Conservation (phyloP, 768 basidiomycete genomes). For the Kwoniella sp. region DNA sequence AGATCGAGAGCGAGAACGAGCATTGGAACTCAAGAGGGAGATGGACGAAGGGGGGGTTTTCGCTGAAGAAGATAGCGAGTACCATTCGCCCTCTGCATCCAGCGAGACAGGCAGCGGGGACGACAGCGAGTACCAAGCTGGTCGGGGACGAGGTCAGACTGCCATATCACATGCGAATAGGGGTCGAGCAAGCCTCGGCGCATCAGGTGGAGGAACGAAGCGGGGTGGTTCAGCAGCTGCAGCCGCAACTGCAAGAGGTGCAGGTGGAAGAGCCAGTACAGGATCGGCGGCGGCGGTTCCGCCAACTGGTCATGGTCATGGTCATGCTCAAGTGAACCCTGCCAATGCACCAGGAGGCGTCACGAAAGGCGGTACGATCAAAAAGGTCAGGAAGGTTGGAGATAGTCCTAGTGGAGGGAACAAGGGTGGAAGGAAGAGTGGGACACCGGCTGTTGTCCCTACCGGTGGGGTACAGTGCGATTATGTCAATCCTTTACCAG, state of each 20-base stretch:
- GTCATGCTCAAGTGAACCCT: conserved; percentile 4
- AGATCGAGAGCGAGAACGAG: conserved; percentile 14
- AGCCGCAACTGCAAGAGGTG: not conserved
- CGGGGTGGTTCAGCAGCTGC: conserved; percentile 9
- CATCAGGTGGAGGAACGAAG: not conserved
- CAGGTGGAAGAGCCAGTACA: conserved; percentile 2
- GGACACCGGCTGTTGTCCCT: not conserved
- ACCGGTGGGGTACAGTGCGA: conserved; percentile 45
- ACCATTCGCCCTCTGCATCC: conserved; percentile 4
- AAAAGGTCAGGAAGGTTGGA: conserved; percentile 27
- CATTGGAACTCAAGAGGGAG: conserved; percentile 8
- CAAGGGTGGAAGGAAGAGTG: conserved; percentile 18
- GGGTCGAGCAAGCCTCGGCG: not conserved
- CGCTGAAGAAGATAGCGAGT: conserved; percentile 13
- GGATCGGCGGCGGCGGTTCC: not conserved
- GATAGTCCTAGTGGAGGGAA: conserved; percentile 18
- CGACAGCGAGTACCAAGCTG: conserved; percentile 18
- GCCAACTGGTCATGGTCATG: not conserved
- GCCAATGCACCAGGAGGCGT: conserved; percentile 23
- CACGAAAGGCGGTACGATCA: conserved; percentile 24
- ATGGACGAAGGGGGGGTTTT: conserved; percentile 4
- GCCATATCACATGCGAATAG: not conserved
- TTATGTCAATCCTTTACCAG: conserved; percentile 47
- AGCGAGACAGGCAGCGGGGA: conserved; percentile 20
- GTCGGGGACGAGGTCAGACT: not conserved